Base-by-base conservation (phyloP, 768 basidiomycete genomes). In the Termitomyces bulborhizus region DNA sequence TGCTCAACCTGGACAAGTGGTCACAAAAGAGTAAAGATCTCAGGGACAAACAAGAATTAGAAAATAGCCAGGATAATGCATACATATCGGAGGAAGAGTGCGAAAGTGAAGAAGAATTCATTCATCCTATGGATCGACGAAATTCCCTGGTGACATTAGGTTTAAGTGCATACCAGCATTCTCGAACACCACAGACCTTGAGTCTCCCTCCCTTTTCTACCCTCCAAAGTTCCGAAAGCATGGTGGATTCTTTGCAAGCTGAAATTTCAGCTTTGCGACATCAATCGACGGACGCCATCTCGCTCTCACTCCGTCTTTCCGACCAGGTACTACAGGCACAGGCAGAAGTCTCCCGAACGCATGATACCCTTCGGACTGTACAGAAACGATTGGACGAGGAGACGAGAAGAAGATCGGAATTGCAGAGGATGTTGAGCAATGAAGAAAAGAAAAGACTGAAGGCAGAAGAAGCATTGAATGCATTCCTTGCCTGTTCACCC, bases 251-350 rank as follows among this genome's bases (percentile, higher is more conserved):
- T 43, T 76, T 89, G 71, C 79, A 83, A 63, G 76, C 78, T 62
- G 87, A 91, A 69, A 77, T 88, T 64, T 77, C 76, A 8, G 76
- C 67, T 39, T 71, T 90, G 53, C 80, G 85, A 46, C 77, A 81
- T 53, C 85, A 88, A 65, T 80, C 86, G 16, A 77, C 84, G 21
- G 85, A 89, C 58, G 84, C 86, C 6, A 77, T 85, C 54, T 81
- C 81, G 5, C 75, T 82, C 29, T 85, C 85, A 2, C 68, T 83
- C 51, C 75, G 81, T 55, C 74, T 91, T 57, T 79, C 86, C 16
- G 86, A 87, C 63, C 84, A 89, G 63, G 75, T 91, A n/a, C 73
- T 79, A 8, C 79, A 83, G 57, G 82, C 80, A 8, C 81, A 87
- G 58, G 72, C 80, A 37, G 87, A 89, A 59, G 74, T 77, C 1